Base-by-base conservation (phyloP, 495 filamentous ascomycete genomes). In the Penicillium alfredii region DNA sequence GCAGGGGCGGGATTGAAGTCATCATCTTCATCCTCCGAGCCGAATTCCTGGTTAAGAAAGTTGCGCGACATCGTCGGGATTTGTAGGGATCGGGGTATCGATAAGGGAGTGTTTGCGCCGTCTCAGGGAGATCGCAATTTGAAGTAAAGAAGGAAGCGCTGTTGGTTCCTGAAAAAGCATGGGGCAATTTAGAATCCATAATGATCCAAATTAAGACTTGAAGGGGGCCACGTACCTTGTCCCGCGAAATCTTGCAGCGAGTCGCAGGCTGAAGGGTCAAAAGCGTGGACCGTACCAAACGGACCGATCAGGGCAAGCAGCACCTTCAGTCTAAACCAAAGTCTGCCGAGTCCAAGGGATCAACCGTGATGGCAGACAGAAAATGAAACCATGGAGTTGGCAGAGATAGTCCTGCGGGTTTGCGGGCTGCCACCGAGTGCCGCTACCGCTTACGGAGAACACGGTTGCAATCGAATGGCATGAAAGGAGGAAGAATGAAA, bases 1-100 rank as follows among this genome's bases (percentile, higher is more conserved):
- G 66, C 77, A 7, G 77, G 75, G 15, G 66, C 70, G 18, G 85
- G 85, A 53, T 90, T 88, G 64, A 90, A 89, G 46, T 86, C 80
- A 47, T 86, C 84, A 37, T 88, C 83, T 35, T 88, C 84, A 14
- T 85, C 77, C n/a, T 80, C 84, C 36, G 81, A 85, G 38, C 81
- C 82, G 47, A 74, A 77, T 29, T 75, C 64, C 20, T 74, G 63
- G 34, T 73, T 65, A 10, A 74, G 32, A n/a, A 78, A 52, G 47
- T 70, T 70, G 14, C n/a, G n/a, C n/a, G 71, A 73, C 70, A 74
- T 77, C 35, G 35, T 64, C n/a, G n/a, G n/a, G n/a, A n/a, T n/a
- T n/a, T n/a, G n/a, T n/a, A n/a, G n/a, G n/a, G n/a, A n/a, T 7
- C 26, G 13, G 26, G 29, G 29, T 38, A 31, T 33, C 30, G 19